Evolutionary conservation across 306 rosid genomes (phyloP), one percentile per base, ranked within the genome.

Genomic region (Trifolium repens): DNA sequence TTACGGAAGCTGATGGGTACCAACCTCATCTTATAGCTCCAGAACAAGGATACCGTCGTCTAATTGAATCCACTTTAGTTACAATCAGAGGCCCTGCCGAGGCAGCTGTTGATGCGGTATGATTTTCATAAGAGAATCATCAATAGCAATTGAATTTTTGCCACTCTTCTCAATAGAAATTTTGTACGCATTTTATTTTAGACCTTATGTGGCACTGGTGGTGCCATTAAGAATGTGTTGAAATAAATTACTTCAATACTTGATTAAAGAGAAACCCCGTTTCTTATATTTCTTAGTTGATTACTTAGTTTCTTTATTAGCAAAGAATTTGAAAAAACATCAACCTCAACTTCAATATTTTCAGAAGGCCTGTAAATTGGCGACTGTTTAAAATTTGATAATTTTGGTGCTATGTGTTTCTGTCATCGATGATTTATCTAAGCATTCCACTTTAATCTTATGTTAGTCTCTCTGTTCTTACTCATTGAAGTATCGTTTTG

Each of bases 21-120:
- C 98, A 93, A 76, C 98, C 97, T 76, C 98, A 93, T 86, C 79
- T 93, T 79, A 93, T 93, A 81, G 97, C 98, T 78, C 98, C 98
- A 10, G 97, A 93, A 74, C 98, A 93, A 85, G 98, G 98, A 79
- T 93, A 93, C 54, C 98, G 94, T 17, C 90, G 96, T 61, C 97
- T 91, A 26, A 89, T 93, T 69, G 97, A 93, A 73, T 91, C 97
- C 70, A 82, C 98, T 46, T 75, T 93, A 55, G 65, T 87, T 75
- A 89, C 91, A 39, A 88, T 91, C 63, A 93, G 93, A 88, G 98
- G 96, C 71, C 98, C 98, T 54, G 96, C 97, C 47, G 97, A 93
- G 88, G 92, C 97, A 72, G 87, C 92, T 67, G 98, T 93, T 83
- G 96, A 93, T 82, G 97, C 97, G 77, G 97, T 93, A 88, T 63